Base-by-base conservation (phyloP, 495 filamentous ascomycete genomes). In the Tirmania nivea region DNA sequence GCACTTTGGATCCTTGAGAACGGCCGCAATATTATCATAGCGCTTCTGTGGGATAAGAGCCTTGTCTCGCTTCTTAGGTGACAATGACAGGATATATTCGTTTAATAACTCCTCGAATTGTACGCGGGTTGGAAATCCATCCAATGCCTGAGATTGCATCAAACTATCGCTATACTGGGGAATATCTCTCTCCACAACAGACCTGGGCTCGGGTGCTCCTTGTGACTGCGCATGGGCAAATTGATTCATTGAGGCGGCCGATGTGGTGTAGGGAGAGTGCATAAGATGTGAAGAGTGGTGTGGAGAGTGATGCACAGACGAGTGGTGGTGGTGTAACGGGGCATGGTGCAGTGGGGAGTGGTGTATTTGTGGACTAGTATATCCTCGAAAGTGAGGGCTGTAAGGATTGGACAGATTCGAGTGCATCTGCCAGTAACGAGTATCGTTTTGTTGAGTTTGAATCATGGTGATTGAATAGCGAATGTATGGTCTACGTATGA, bases 41-140 rank as follows among this genome's bases (percentile, higher is more conserved):
- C 74, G 66, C 56, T 66, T 69, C 16, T 73, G 68, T 56, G 74
- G 71, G 20, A 78, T 78, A 54, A 78, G 65, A 4, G 75, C 75
- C 53, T 78, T 78, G 57, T 78, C 75, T 58, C 73, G 73, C 54
- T 78, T 78, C 57, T 77, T 77, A 25, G 71, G 65, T 5, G 75
- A 78, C 25, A 78, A 63, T 1, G 52, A 56, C 11, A 54, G 56
- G 19, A 63, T 65, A 47, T 68, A 77, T 68, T 72, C 72, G 54
- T 73, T 72, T 64, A 77, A 70, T 53, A 77, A 56, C 53, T 66
- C 66, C 56, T 77, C 71, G 55, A 77, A 77, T 48, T 75, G 71
- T 16, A 65, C 66, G 11, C 69, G 68, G 59, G 73, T 69, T 1
- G 75, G 75, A 52, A 76, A 76, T 0, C 74, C 74, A 35, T 75